These are phyloP conservation scores for Herpetomonas tarakana DNA, from an alignment of 208 protist species.

Conservation along the genomic window DNA sequence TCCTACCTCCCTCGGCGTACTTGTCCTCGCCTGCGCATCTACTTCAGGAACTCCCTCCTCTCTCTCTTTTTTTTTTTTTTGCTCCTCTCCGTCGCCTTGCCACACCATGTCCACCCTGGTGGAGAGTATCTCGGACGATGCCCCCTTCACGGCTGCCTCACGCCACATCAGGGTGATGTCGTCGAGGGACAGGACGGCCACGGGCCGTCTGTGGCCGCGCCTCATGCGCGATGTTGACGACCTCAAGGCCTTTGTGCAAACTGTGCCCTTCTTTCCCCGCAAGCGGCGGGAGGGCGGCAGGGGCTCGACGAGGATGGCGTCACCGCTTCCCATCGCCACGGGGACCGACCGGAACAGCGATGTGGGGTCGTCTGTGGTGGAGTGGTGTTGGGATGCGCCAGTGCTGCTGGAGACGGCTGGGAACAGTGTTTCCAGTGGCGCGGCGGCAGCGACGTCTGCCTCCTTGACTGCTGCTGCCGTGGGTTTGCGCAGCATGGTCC, in stretches of 20 bases:
- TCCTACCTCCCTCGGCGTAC: too few species aligned
- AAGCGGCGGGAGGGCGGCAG: too few species aligned
- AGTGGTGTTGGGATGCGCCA: too few species aligned
- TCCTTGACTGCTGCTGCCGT: not conserved
- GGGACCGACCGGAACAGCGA: not conserved
- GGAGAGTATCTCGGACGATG: not conserved
- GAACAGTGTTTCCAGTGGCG: not conserved
- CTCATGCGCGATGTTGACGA: not conserved
- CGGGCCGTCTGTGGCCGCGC: not conserved
- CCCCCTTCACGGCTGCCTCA: not conserved
- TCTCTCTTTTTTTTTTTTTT: slow-evolving; percentile 5
- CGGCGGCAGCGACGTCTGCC: not conserved
- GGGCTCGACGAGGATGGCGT: too few species aligned
- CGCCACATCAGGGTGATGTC: not conserved
- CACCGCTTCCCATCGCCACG: too few species aligned
- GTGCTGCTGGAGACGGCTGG: not conserved
- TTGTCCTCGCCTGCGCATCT: not conserved
- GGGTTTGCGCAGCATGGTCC: not conserved
- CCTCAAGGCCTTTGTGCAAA: not conserved
- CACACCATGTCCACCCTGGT: not conserved
- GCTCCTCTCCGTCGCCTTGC: slow-evolving; percentile 3
- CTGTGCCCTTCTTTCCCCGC: not conserved
- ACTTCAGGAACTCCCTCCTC: not conserved
- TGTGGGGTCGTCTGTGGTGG: too few species aligned
- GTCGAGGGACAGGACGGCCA: not conserved